Conservation (phyloP, 805 yeast genomes). For the Saitoella complicata region DNA sequence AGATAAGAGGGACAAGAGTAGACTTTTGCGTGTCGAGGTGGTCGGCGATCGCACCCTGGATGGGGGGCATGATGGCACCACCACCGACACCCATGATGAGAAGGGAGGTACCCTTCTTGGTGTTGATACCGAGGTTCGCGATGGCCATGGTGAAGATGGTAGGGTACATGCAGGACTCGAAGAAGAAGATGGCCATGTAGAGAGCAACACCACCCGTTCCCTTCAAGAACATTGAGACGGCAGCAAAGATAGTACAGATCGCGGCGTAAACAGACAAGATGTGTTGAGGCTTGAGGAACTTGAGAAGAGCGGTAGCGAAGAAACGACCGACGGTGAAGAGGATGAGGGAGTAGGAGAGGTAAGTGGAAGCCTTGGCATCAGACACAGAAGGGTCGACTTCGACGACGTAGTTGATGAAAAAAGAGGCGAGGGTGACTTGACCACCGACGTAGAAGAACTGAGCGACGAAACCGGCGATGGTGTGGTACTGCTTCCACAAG, state of each 20-base stretch:
- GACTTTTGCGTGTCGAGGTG: too few species aligned
- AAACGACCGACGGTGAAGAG: constrained; percentile 4
- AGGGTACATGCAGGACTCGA: constrained; percentile 4
- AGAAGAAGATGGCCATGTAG: constrained; percentile 2
- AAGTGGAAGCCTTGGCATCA: constrained; percentile 1
- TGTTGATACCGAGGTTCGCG: constrained; percentile 3
- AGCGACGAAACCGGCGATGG: not conserved
- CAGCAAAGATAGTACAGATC: too few species aligned
- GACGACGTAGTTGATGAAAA: constrained; percentile 1
- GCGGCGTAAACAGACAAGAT: not conserved
- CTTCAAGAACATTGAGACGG: not conserved
- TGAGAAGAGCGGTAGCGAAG: constrained; percentile 4
- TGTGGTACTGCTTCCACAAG: not conserved
- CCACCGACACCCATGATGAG: constrained; percentile 4
- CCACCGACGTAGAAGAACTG: constrained; percentile 1
- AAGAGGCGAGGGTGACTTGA: constrained; percentile 1
- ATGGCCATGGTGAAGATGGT: constrained; percentile 4
- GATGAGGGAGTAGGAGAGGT: constrained; percentile 6
- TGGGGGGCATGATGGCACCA: constrained; percentile 3
- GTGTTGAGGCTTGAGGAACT: constrained; percentile 5
- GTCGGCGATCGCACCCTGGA: constrained; percentile 2
- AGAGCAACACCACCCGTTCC: constrained; percentile 4
- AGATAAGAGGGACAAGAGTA: too few species aligned
- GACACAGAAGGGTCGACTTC: not conserved
- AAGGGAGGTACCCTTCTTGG: constrained; percentile 3